Evolutionary conservation across 169 alveolate species (phyloP), one percentile per base, ranked within the genome.

Genomic region (Cryptosporidium xiaoi): DNA sequence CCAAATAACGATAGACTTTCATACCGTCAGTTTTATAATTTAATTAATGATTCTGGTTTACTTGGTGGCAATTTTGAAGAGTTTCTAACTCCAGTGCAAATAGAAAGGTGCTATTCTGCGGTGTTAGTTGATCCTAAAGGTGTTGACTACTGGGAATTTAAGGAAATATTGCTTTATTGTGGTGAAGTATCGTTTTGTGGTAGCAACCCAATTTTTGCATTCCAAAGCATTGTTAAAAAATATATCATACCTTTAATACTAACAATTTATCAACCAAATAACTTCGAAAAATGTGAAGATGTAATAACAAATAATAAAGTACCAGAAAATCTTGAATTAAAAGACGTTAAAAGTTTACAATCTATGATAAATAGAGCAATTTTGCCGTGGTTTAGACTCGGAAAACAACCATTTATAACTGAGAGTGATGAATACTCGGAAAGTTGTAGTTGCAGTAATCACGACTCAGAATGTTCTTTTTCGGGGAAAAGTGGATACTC

Each of bases 71-170:
- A 60, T 62, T 60, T 77, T 56, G 87, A 77, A 36, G 87, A 77
- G 8, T 77, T 58, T 36, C 18, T 77, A 15, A 77, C 87, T 18
- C 87, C 87, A 0, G 29, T 60, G 27, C 87, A 77, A 18, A 34
- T 77, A 24, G 87, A 77, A 62, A 77, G 87, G 18, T 77, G 87
- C 12, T 77, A 77, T 8, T 77, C 87, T 15, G 87, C 87, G 8
- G 87, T 77, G 4, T 44, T 77, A 44, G 48, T 44, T 40, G 29
- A 77, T 29, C 87, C 87, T 8, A 77, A 77, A 24, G 87, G 87
- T 50, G 31, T 77, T 5, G 87, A 77, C 46, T 77, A 77, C 29
- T 77, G 87, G 87, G 87, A 77, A 77, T 77, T 77, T 62, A 77
- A 77, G 51, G 87, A 77, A 62, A 46, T 44, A 77, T 62, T 77